phyloP scores from a whole-genome alignment of 2,329 filamentous ascomycete genomes.

The Aspergillus clavatus region DNA sequence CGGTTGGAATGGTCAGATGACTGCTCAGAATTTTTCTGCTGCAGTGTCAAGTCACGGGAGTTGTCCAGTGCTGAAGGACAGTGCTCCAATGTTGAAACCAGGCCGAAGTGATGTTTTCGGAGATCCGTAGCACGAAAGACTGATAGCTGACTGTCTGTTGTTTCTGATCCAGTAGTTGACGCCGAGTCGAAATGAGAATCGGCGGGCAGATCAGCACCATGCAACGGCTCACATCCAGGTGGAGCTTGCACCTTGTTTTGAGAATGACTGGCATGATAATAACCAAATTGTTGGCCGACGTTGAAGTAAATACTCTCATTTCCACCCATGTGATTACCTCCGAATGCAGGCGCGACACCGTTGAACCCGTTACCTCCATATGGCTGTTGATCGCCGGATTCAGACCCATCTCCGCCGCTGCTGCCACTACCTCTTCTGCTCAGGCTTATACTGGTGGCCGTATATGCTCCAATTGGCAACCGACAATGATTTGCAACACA shows the following conservation, averaged over 20 bases:
- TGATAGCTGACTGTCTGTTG: background rate
- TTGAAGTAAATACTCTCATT: background rate
- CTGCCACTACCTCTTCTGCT: constrained; percentile 10
- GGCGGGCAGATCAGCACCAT: background rate
- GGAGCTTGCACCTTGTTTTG: background rate
- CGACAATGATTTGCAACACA: constrained; percentile 13
- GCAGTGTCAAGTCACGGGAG: background rate
- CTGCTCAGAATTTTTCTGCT: background rate
- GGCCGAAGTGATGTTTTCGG: background rate
- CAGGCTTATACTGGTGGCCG: constrained; percentile 3
- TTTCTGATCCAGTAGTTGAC: background rate
- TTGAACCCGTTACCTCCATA: background rate
- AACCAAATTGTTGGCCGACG: background rate
- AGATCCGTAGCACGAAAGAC: background rate
- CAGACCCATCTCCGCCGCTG: constrained; percentile 3
- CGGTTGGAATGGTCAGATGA: background rate
- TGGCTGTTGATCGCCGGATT: background rate
- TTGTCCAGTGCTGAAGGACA: background rate
- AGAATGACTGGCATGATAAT: background rate
- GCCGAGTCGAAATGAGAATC: background rate
- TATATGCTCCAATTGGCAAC: constrained; percentile 1
- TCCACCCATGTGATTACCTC: background rate
- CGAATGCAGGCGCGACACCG: background rate
- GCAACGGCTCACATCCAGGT: background rate
- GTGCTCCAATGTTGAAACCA: background rate